Conservation (phyloP, 352 stramenopile species). For the Phytopythium litorale region DNA sequence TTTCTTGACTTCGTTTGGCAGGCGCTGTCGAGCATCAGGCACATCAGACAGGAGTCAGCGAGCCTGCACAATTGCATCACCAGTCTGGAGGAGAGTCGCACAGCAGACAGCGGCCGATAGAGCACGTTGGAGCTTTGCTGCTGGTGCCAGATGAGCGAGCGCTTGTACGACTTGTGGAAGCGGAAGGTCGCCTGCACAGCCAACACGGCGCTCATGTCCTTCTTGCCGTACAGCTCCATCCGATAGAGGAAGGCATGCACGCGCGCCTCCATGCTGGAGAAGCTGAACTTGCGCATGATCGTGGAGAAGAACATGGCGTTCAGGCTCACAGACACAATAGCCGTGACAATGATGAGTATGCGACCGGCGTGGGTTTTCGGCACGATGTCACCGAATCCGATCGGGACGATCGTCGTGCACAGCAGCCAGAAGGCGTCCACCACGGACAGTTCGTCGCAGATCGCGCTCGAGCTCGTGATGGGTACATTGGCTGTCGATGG, state of each 20-base stretch:
- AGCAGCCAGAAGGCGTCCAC: conserved; percentile 43
- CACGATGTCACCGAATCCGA: conserved; percentile 44
- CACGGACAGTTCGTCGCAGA: conserved; percentile 30
- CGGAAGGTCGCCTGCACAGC: conserved; percentile 64
- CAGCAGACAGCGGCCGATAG: conserved; percentile 56
- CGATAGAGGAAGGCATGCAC: conserved; percentile 63
- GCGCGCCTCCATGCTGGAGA: conserved; percentile 58
- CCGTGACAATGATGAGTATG: conserved; percentile 23
- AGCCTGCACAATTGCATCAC: no score
- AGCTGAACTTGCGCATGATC: conserved; percentile 59
- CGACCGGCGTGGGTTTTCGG: conserved; percentile 22
- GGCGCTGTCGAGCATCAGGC: conserved; percentile 19
- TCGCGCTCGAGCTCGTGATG: conserved; percentile 17
- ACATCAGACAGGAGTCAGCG: background rate
- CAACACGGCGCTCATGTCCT: conserved; percentile 59
- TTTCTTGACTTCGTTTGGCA: conserved; percentile 76
- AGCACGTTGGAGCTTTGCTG: conserved; percentile 33
- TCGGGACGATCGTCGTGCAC: conserved; percentile 39
- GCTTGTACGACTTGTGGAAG: conserved; percentile 60
- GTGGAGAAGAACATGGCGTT: conserved; percentile 50
- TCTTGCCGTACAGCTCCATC: conserved; percentile 58
- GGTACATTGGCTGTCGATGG: background rate
- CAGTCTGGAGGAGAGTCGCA: conserved; percentile 14
- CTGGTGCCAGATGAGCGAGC: conserved; percentile 67
- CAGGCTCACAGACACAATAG: conserved; percentile 29